Base-by-base conservation (phyloP, 805 yeast genomes). In the Starmera amethionina region DNA sequence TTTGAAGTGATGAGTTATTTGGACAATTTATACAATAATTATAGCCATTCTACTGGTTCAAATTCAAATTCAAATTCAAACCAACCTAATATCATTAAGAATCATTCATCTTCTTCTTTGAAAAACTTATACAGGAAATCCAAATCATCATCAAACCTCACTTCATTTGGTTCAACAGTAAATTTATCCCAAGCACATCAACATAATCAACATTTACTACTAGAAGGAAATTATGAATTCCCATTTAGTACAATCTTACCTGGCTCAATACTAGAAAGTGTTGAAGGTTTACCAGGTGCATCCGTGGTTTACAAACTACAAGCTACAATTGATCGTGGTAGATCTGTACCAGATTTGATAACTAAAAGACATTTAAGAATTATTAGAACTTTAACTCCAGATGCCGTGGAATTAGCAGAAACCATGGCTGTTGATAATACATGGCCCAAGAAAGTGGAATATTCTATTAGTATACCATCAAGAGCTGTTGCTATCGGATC, bases 391-490 rank as follows among this genome's bases (percentile, higher is more conserved):
- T 63, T 90, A 43, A 79, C 95, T 2, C 75, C 95, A 1, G 97
- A 90, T 58, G 74, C 94, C 1, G 73, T 84, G 4, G 97, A 93
- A 52, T 67, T 88, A 19, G 73, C 94, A 0, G 97, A 90, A 59
- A 86, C 97, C 0, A 84, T 89, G 50, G 85, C 95, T 0, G 94
- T 90, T 29, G 96, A 88, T 55, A 90, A 90, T 57, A 80, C 89
- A 1, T 90, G 97, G 97, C 97, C 97, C 3, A 67, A 78, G 36
- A 93, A 93, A 56, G 86, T 90, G 29, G 97, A 90, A 54, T 90
- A 90, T 58, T 74, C 87, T 3, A 77, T 93, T 43, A 82, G 85
- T 40, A 79, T 85, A 6, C 97, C 97, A 0, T 70, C 86, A 22
- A 81, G 85, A 52, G 95, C 97, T 0, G 73, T 87, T 19, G 94